A percentile compares a stretch with the other conserved stretches of the same genome.
Conservation (phyloP, 164 flowering plant species). For the Sextonia rubra region DNA sequence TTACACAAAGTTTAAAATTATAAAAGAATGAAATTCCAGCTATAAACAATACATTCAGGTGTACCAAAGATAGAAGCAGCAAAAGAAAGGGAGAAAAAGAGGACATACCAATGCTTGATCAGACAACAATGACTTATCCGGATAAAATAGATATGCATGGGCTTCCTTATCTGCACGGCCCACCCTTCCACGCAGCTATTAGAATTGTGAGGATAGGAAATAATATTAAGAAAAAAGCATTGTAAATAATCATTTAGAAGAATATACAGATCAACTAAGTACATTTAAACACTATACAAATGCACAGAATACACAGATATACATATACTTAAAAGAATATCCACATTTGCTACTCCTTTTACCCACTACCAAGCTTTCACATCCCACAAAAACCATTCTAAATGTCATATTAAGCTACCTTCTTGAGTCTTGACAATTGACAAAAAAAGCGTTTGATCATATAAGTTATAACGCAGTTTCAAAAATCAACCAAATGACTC, state of each 20-base stretch:
- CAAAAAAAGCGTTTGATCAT: too few relatives aligned
- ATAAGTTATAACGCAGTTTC: too few relatives aligned
- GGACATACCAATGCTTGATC: constrained; percentile 69
- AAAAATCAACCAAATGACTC: too few relatives aligned
- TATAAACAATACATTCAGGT: not conserved
- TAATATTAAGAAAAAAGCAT: not conserved
- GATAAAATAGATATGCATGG: constrained; percentile 82
- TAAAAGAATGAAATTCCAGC: not conserved
- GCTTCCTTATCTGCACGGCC: constrained; percentile 98
- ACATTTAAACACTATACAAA: not conserved
- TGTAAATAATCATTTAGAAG: not conserved
- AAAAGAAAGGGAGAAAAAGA: constrained; percentile 4
- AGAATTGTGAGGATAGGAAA: not conserved
- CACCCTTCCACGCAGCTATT: constrained; percentile 90
- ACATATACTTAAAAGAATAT: too few relatives aligned
- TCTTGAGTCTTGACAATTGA: too few relatives aligned
- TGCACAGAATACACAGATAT: not conserved
- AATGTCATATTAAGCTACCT: not conserved
- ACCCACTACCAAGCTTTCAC: not conserved
- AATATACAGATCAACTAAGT: too few relatives aligned
- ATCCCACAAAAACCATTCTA: not conserved
- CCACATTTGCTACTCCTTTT: not conserved
- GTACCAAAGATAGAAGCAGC: too few relatives aligned
- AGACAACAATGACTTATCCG: constrained; percentile 68
- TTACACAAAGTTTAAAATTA: too few relatives aligned